Percentiles rank a stretch among this genome's conserved stretches.
Evolutionary conservation across 2,329 filamentous ascomycete species (phyloP).

Genomic region (Diplodia mutila): DNA sequence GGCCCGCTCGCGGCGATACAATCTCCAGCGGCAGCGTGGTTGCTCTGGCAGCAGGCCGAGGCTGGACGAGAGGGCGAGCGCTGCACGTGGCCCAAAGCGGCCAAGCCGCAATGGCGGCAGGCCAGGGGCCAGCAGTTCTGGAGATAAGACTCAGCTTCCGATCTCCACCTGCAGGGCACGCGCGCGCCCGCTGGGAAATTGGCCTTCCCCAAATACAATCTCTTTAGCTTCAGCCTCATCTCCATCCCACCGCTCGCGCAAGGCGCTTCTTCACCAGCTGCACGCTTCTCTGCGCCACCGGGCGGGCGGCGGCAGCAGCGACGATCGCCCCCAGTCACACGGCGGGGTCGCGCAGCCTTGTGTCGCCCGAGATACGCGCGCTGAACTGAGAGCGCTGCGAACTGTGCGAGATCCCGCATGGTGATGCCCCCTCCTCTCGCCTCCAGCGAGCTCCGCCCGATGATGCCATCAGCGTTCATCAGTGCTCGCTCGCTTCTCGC

Average conservation of each 20-base stretch:
- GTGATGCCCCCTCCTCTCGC: neutral
- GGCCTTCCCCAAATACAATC: conserved; percentile 16
- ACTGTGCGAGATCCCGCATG: conserved; percentile 14
- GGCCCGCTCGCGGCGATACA: neutral
- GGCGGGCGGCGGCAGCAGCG: neutral
- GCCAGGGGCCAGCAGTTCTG: neutral
- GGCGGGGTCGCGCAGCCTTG: neutral
- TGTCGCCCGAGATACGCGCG: conserved; percentile 17
- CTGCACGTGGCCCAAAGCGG: neutral
- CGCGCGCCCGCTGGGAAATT: conserved; percentile 8
- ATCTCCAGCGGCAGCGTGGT: neutral
- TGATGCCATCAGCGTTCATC: neutral
- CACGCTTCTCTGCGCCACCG: neutral
- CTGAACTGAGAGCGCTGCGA: conserved; percentile 12
- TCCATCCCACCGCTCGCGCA: neutral
- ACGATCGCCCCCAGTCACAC: neutral
- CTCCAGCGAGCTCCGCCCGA: neutral
- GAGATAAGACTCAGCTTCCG: conserved; percentile 1
- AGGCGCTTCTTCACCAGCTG: neutral
- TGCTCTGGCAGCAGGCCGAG: neutral
- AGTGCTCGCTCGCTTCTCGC: conserved; percentile 4
- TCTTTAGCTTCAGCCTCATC: conserved; percentile 20
- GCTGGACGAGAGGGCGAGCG: neutral
- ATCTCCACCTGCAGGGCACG: conserved; percentile 1
- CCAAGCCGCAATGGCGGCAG: neutral